Conservation (phyloP, 2,329 filamentous ascomycete genomes). For the Decorospora gaudefroyi region DNA sequence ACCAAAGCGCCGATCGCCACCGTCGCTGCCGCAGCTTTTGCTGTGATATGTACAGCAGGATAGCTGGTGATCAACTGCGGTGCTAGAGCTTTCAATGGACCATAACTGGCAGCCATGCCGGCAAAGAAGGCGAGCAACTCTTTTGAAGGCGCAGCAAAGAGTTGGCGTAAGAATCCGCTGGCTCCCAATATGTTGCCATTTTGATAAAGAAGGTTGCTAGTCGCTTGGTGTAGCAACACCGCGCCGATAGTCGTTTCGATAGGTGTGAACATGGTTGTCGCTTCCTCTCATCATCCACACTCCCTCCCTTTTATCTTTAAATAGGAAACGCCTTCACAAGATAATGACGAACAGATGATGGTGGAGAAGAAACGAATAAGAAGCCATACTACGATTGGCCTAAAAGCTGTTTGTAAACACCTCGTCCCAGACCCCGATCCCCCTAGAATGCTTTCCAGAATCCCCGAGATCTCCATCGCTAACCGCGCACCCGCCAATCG, state of each 20-base stretch:
- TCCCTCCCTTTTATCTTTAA: not conserved
- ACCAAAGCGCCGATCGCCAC: slow-evolving; percentile 52
- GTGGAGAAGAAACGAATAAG: not conserved
- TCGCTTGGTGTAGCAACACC: slow-evolving; percentile 56
- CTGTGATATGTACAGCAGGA: slow-evolving; percentile 44
- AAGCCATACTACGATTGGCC: not conserved
- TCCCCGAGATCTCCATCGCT: slow-evolving; percentile 14
- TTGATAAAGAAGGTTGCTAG: slow-evolving; percentile 55
- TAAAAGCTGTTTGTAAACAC: slow-evolving; percentile 4
- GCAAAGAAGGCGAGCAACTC: slow-evolving; percentile 53
- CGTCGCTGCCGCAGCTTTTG: slow-evolving; percentile 46
- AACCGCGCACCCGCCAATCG: slow-evolving; percentile 17
- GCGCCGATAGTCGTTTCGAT: slow-evolving; percentile 58
- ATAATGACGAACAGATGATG: not conserved
- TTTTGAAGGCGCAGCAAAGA: slow-evolving; percentile 48
- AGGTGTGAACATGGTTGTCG: slow-evolving; percentile 58
- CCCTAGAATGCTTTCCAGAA: too few relatives aligned
- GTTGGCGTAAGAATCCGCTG: slow-evolving; percentile 53
- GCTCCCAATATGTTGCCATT: slow-evolving; percentile 59
- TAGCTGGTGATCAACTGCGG: slow-evolving; percentile 54
- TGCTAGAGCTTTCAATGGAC: slow-evolving; percentile 49
- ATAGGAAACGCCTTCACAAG: not conserved
- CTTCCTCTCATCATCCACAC: not conserved
- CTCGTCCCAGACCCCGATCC: slow-evolving; percentile 3
- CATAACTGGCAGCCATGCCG: slow-evolving; percentile 53